Conservation (phyloP, 495 filamentous ascomycete species). For the Cercophora samala region DNA sequence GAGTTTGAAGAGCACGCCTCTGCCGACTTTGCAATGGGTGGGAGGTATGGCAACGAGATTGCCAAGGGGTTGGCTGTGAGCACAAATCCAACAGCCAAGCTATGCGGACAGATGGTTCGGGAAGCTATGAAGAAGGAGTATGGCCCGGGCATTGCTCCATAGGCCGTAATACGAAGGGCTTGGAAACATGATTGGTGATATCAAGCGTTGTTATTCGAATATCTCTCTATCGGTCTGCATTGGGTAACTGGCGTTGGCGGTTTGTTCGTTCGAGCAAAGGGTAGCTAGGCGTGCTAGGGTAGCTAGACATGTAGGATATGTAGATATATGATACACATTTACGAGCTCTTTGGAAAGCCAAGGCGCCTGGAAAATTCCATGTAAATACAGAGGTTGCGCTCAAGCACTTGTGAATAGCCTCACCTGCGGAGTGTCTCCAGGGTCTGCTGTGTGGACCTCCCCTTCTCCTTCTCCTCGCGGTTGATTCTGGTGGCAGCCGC, state of each 20-base stretch:
- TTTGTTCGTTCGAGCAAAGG: neutral
- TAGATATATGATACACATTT: constrained; percentile 6
- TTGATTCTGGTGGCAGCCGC: constrained; percentile 68
- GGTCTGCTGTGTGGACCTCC: constrained; percentile 51
- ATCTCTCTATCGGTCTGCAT: neutral
- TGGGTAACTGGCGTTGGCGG: neutral
- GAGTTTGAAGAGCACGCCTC: constrained; percentile 71
- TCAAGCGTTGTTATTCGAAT: constrained; percentile 1
- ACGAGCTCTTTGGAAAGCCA: constrained; percentile 26
- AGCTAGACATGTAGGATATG: neutral
- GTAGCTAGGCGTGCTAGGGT: neutral
- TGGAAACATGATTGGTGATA: neutral
- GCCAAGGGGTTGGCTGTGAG: constrained; percentile 71
- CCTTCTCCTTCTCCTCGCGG: constrained; percentile 76
- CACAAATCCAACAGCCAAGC: constrained; percentile 83
- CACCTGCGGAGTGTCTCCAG: constrained; percentile 48
- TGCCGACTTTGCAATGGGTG: constrained; percentile 70
- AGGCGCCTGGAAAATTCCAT: constrained; percentile 24
- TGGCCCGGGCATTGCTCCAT: constrained; percentile 30
- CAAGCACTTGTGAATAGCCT: constrained; percentile 16
- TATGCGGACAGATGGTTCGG: constrained; percentile 83
- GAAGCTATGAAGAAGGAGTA: constrained; percentile 81
- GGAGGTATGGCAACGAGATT: constrained; percentile 73
- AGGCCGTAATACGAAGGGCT: neutral
- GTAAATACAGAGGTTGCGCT: neutral